A percentile compares a stretch with the other conserved stretches of the same genome.
These are phyloP conservation scores for Peniophora sp. DNA, from an alignment of 1,284 basidiomycete species.

Conservation along the genomic window DNA sequence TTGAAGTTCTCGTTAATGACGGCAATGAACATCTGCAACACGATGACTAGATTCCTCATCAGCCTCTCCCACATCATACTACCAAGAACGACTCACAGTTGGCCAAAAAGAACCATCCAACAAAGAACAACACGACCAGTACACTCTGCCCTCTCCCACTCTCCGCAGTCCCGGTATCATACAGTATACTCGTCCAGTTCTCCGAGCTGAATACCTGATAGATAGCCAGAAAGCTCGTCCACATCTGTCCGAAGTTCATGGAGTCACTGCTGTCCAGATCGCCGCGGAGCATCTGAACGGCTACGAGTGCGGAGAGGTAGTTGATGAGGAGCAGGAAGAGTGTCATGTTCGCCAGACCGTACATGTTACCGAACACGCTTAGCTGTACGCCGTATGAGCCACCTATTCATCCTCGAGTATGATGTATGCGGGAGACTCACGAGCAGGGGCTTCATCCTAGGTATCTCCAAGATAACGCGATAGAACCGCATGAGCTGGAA, in stretches of 20 bases:
- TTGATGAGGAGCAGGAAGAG: slow-evolving; percentile 89
- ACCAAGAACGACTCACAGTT: slow-evolving; percentile 59
- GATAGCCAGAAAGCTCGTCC: slow-evolving; percentile 83
- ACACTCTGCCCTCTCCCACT: slow-evolving; percentile 63
- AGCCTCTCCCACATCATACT: not conserved
- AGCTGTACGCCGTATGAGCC: slow-evolving; percentile 36
- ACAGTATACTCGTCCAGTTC: slow-evolving; percentile 89
- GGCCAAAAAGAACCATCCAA: slow-evolving; percentile 87
- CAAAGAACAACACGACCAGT: slow-evolving; percentile 71
- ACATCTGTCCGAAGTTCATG: slow-evolving; percentile 87
- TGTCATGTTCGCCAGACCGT: slow-evolving; percentile 90
- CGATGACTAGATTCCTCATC: slow-evolving; percentile 55
- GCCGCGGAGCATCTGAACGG: slow-evolving; percentile 72
- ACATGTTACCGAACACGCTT: slow-evolving; percentile 89
- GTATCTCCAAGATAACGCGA: slow-evolving; percentile 85
- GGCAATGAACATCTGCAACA: slow-evolving; percentile 98
- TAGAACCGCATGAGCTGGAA: slow-evolving; percentile 91
- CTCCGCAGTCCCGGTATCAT: slow-evolving; percentile 61
- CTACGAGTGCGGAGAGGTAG: slow-evolving; percentile 79
- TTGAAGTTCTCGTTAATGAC: slow-evolving; percentile 98
- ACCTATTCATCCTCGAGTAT: slow-evolving; percentile 2
- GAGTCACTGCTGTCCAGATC: slow-evolving; percentile 51
- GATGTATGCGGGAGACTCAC: slow-evolving; percentile 31
- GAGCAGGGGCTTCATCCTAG: slow-evolving; percentile 76
- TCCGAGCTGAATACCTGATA: slow-evolving; percentile 95